Base-by-base conservation (phyloP, 345 rosid genomes). In the Physaria fendleri region DNA sequence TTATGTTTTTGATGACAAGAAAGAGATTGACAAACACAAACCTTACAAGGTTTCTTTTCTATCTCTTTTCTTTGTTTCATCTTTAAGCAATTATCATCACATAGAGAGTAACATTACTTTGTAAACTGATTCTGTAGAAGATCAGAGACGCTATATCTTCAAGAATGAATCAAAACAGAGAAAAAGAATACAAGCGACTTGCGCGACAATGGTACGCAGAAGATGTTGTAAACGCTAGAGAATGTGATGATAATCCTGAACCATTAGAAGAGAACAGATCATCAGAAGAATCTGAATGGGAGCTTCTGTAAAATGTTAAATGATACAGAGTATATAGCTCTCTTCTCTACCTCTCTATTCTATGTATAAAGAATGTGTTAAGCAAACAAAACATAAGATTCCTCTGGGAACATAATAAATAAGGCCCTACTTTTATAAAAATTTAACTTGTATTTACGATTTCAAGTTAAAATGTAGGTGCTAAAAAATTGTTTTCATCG, bases 251-350 rank as follows among this genome's bases (percentile, higher is more conserved):
- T 16, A 5, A 14, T 48, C 61, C 29, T 34, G 47, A 77, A 64
- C 30, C 39, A 4, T 0, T 9, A 0, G 64, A 62, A 15, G 69
- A 56, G 5, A 56, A 56, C 8, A 14, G 0, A 48, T 57, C 78
- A 44, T 42, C 33, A 16, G 55, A 64, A 41, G 93, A 90, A 64
- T 73, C 81, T 6, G 97, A 84, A 49, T 87, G 97, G 97, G 95
- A 90, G 85, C 79, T 90, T 63, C 80, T 90, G 62, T 71, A 34
- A 71, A 40, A 55, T 23, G 30, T 42, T n/a, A 0, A 59, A 42
- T 32, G 37, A 40, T 39, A 42, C 20, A 44, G 53, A 61, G 30
- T 35, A 13, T 40, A 11, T 33, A 47, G 18, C 45, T 10, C 8
- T 50, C 29, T 9, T 47, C 12, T n/a, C 35, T 25, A 5, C 34